These are phyloP conservation scores for Raffaelea arxii DNA, from an alignment of 2,329 filamentous ascomycete species.

Conservation along the genomic window DNA sequence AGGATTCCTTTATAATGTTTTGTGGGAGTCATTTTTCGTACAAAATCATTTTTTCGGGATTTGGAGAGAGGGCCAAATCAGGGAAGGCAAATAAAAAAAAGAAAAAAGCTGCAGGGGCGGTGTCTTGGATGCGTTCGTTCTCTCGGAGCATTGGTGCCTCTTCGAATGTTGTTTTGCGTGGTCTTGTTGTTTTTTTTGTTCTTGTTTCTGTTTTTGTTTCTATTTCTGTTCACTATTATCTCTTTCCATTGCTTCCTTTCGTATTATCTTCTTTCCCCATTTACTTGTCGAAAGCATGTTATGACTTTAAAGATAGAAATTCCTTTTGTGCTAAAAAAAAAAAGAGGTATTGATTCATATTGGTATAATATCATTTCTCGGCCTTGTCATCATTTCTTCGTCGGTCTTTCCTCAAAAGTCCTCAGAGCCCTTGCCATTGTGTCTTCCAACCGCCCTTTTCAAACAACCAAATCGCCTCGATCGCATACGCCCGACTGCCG, in stretches of 20 bases:
- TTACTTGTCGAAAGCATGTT: too few species aligned
- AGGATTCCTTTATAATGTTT: too few species aligned
- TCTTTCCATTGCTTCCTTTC: not conserved
- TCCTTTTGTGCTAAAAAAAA: too few species aligned
- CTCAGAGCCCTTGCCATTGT: constrained; percentile 39
- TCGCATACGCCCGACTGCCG: constrained; percentile 74
- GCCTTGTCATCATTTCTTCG: not conserved
- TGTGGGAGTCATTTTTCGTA: too few species aligned
- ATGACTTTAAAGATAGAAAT: too few species aligned
- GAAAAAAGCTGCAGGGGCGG: not conserved
- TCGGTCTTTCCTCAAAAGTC: too few species aligned
- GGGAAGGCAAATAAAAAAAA: not conserved
- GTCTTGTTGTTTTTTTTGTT: not conserved
- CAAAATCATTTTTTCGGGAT: too few species aligned
- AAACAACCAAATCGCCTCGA: constrained; percentile 81
- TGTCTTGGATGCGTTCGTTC: not conserved
- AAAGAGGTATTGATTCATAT: too few species aligned
- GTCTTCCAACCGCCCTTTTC: constrained; percentile 62
- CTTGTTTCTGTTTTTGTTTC: not conserved
- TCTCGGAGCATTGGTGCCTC: not conserved
- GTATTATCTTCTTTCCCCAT: too few species aligned
- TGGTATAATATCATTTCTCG: too few species aligned
- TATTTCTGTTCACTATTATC: not conserved
- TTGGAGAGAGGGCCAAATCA: too few species aligned
- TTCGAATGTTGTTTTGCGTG: not conserved